Percentiles rank a stretch among this genome's conserved stretches.
Evolutionary conservation across 179 eudicot genomes (phyloP).

Genomic region (Nepenthes alata): DNA sequence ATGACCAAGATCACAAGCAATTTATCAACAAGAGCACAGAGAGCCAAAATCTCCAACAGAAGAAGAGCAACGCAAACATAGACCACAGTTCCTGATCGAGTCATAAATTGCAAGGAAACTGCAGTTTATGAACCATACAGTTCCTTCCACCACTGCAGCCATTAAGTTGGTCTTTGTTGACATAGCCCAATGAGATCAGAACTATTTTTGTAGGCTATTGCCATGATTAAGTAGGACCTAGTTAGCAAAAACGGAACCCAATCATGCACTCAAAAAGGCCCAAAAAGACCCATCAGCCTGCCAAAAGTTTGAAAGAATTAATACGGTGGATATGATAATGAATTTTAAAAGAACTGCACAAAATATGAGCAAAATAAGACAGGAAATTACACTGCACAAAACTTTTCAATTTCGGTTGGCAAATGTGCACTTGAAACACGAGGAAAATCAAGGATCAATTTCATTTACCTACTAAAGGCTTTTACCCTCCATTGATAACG

Average conservation of each 20-base stretch:
- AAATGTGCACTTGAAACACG: constrained; percentile 14
- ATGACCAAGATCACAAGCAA: background rate
- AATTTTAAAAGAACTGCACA: background rate
- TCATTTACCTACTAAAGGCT: constrained; percentile 10
- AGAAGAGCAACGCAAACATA: constrained; percentile 3
- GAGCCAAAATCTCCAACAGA: constrained; percentile 13
- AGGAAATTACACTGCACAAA: constrained; percentile 24
- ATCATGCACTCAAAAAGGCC: constrained; percentile 28
- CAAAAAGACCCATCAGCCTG: constrained; percentile 30
- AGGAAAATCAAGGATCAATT: constrained; percentile 16
- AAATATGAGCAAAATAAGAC: constrained; percentile 7
- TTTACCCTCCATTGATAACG: constrained; percentile 13
- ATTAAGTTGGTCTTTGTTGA: constrained; percentile 8
- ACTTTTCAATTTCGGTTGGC: constrained; percentile 14
- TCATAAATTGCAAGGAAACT: constrained; percentile 11
- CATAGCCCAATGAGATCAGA: constrained; percentile 19
- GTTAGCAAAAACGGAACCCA: constrained; percentile 24
- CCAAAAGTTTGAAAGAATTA: constrained; percentile 17
- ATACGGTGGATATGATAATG: background rate
- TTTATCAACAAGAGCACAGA: constrained; percentile 3
- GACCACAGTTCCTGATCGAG: constrained; percentile 11
- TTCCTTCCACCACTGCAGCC: constrained; percentile 18
- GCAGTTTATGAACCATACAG: constrained; percentile 12
- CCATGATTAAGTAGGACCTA: constrained; percentile 18
- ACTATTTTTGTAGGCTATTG: constrained; percentile 6